Percentiles rank a stretch among this genome's conserved stretches.
These are phyloP conservation scores for Pelargonium australe DNA, from an alignment of 441 rosid species.

Conservation along the genomic window DNA sequence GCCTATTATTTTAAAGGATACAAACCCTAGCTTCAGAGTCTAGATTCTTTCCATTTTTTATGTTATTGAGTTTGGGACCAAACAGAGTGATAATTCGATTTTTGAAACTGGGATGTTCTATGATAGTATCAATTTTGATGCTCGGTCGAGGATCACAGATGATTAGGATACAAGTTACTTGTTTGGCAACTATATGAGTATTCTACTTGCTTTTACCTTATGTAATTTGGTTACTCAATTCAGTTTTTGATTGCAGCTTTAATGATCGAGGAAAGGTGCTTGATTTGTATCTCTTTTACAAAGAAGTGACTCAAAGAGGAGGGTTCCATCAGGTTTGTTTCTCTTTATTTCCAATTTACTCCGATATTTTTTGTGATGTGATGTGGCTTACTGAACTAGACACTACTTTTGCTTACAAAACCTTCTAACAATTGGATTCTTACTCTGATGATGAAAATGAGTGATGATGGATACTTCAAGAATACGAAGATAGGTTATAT, in stretches of 20 bases:
- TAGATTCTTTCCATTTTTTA: too few relatives aligned
- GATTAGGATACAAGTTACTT: too few relatives aligned
- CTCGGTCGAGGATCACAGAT: not conserved
- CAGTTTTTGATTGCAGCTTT: not conserved
- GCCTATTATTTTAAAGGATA: too few relatives aligned
- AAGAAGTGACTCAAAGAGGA: constrained; percentile 7
- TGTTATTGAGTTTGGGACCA: too few relatives aligned
- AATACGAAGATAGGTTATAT: too few relatives aligned
- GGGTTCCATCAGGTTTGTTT: constrained; percentile 4
- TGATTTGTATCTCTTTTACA: constrained; percentile 1
- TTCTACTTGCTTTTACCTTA: not conserved
- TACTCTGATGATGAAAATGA: too few relatives aligned
- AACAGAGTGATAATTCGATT: not conserved
- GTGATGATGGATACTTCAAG: too few relatives aligned
- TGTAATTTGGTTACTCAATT: not conserved
- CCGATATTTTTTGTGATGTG: not conserved
- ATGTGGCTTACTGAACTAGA: too few relatives aligned
- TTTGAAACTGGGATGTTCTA: not conserved
- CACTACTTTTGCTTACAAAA: too few relatives aligned
- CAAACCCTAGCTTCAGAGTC: too few relatives aligned
- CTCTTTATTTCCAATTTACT: not conserved
- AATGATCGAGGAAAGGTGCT: not conserved
- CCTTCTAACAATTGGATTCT: too few relatives aligned
- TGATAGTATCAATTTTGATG: not conserved
- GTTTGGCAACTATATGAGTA: not conserved